These are phyloP conservation scores for Zymoseptoria ardabiliae DNA, from an alignment of 2,329 filamentous ascomycete genomes.

Conservation along the genomic window DNA sequence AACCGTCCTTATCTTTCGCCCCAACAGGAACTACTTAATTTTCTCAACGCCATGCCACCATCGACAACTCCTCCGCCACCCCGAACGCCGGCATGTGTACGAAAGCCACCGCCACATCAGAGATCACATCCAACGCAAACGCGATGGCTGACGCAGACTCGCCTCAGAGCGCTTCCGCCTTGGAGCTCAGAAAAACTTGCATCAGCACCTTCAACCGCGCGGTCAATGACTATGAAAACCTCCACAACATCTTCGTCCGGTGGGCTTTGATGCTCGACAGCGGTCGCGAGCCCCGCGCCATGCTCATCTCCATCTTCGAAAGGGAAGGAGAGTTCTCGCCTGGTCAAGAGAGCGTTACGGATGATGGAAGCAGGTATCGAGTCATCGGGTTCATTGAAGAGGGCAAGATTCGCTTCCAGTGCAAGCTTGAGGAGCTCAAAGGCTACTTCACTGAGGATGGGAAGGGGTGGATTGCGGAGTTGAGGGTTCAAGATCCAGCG, in stretches of 20 bases:
- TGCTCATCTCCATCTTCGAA: not conserved
- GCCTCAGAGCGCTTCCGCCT: too few relatives aligned
- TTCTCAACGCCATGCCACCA: not conserved
- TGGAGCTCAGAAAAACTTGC: not conserved
- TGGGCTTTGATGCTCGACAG: not conserved
- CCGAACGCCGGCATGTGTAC: not conserved
- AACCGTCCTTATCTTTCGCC: not conserved
- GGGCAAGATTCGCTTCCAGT: not conserved
- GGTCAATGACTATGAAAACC: not conserved
- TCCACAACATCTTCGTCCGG: not conserved
- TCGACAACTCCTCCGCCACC: not conserved
- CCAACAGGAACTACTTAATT: not conserved
- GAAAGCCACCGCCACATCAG: not conserved
- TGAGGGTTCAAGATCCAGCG: not conserved
- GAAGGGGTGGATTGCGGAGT: not conserved
- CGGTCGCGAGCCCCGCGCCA: not conserved
- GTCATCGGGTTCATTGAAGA: not conserved
- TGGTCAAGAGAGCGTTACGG: not conserved
- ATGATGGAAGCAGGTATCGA: not conserved
- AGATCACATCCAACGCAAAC: not conserved
- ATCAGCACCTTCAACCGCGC: not conserved
- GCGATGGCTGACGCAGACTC: not conserved
- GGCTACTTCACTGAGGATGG: constrained; percentile 1
- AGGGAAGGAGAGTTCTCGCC: not conserved
- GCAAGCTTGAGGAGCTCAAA: not conserved